phyloP scores from a whole-genome alignment of 2,329 filamentous ascomycete genomes.

The Fusarium sp. region DNA sequence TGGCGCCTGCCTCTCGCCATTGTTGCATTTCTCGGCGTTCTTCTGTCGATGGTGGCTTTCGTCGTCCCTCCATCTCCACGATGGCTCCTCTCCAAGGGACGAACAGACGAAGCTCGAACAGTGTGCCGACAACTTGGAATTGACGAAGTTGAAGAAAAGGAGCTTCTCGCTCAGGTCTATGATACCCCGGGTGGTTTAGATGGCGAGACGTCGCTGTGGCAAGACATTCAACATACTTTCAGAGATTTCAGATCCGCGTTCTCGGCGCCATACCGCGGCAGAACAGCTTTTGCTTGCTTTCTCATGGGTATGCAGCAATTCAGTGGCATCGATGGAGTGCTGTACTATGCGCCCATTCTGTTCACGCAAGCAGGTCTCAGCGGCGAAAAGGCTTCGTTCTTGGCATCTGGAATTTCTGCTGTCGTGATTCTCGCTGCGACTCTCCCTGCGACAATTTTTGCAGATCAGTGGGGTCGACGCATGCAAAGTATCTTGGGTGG shows the following conservation, averaged over 20 bases:
- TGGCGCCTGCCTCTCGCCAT: conserved; percentile 65
- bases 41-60: conserved; percentile 46
- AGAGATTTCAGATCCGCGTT: conserved; percentile 48
- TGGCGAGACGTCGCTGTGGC: conserved; percentile 43
- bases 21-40: conserved; percentile 46
- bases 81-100: conserved; percentile 61
- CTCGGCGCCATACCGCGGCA: conserved; percentile 51
- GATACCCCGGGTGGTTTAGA: conserved; percentile 28
- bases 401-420: conserved; percentile 68
- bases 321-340: conserved; percentile 68
- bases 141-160: conserved; percentile 55
- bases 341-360: conserved; percentile 69
- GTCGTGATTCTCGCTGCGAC: conserved; percentile 65
- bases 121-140: conserved; percentile 55
- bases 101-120: conserved; percentile 54
- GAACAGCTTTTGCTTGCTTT: conserved; percentile 64
- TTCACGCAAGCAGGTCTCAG: conserved; percentile 68
- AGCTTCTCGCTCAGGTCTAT: conserved; percentile 42
- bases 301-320: conserved; percentile 69
- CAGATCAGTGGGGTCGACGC: conserved; percentile 66
- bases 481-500: conserved; percentile 64
- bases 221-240: conserved; percentile 43
- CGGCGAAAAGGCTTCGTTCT: conserved; percentile 61
- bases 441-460: conserved; percentile 63
- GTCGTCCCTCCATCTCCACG: conserved; percentile 63